Base-by-base conservation (phyloP, 306 rosid genomes). In the Styphnolobium japonicum region DNA sequence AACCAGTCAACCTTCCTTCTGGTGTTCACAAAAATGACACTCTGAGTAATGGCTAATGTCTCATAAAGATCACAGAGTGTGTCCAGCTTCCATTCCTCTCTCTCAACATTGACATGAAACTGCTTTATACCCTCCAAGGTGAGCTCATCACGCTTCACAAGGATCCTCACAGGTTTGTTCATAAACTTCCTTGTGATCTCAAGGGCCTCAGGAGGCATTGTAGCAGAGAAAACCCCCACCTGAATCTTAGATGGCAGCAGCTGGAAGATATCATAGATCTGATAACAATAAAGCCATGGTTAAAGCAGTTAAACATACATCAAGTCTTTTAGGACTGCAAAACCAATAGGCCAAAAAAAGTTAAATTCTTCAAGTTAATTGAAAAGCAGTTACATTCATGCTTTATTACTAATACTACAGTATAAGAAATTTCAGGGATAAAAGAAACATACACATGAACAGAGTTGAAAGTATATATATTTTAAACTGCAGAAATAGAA, bases 1-100 rank as follows among this genome's bases (percentile, higher is more conserved):
- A 92, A 88, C 97, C 97, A 92, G 67, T 92, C 97, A 27, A 92
- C 97, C 89, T 92, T 92, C 87, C 97, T 92, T 67, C 97, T 85
- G 66, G 97, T 90, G 84, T 92, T 92, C 1, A 92, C 92, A 19
- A 92, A 90, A 75, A 92, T 90, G 74, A 90, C 97, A 88, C 94
- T 92, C 85, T 90, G 97, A 37, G 97, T 92, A 39, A 92, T 90
- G 49, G 97, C 94, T 66, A 90, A 70, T 1, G 94, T 92, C 86
- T 92, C 97, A 10, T 92, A 89, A 16, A 89, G 88, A 81, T 89
- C 97, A 27, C 97, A 92, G 1, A 92, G 88, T 6, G 97, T 92
- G 81, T 92, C 97, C 39, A 92, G 85, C 82, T 92, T 92, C 92
- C 94, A 92, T 1, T 92, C 97, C 75, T 92, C 97, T 82, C 64